phyloP scores from a whole-genome alignment of 2,329 filamentous ascomycete genomes.

The Tolypocladium cylindrosporum region DNA sequence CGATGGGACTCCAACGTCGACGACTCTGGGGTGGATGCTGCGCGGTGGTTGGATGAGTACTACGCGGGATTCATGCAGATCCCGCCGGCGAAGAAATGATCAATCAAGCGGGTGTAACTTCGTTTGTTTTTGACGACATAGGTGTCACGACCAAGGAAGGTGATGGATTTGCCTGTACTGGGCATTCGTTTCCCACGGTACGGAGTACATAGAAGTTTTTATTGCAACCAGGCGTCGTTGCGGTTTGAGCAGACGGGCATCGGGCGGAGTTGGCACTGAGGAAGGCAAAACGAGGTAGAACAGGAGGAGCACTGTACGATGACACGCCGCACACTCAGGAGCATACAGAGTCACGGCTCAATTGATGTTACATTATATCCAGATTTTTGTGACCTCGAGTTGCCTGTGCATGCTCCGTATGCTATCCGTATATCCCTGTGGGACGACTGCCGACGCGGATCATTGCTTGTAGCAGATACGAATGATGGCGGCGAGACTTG shows the following conservation, averaged over 20 bases:
- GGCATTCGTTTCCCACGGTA: not conserved
- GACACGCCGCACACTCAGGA: not conserved
- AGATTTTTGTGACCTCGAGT: no score
- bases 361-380: not conserved
- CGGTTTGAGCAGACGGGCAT: not conserved
- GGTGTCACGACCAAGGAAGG: not conserved
- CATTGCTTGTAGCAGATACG: no score
- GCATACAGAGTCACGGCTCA: not conserved
- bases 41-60: conserved; percentile 44
- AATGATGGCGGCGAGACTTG: not conserved
- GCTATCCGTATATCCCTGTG: no score
- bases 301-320: not conserved
- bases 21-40: conserved; percentile 40
- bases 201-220: not conserved
- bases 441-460: no score
- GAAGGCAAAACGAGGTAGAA: not conserved
- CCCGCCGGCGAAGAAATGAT: conserved; percentile 15
- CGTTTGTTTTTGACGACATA: not conserved
- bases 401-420: no score
- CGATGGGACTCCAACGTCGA: conserved; percentile 42
- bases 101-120: not conserved
- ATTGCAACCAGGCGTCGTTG: not conserved
- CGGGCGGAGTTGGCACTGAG: not conserved
- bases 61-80: conserved; percentile 45
- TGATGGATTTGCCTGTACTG: not conserved